Conservation (phyloP, 1,284 basidiomycete genomes). For the Ganoderma sp. region DNA sequence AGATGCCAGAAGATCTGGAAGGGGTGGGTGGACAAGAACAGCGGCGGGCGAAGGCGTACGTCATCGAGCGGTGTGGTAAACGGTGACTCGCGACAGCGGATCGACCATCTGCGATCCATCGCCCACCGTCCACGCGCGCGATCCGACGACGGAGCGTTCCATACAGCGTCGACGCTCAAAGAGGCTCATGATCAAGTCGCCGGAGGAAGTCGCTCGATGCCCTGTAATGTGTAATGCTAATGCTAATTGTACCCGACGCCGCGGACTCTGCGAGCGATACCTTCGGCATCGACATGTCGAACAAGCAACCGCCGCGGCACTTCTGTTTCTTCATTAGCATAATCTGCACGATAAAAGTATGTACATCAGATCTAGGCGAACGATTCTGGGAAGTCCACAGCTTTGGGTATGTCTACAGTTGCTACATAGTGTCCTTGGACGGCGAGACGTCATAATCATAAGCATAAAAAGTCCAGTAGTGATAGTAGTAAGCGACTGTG, state of each 20-base stretch:
- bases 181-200: constrained; percentile 18
- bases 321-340: constrained; percentile 3
- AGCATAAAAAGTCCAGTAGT: neutral
- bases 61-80: constrained; percentile 70
- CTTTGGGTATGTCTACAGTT: constrained; percentile 1
- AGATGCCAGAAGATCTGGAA: constrained; percentile 82
- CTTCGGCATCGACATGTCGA: constrained; percentile 12
- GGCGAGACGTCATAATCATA: constrained; percentile 4
- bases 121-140: neutral
- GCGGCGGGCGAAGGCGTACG: constrained; percentile 74
- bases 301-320: constrained; percentile 14
- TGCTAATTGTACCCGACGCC: constrained; percentile 17
- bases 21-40: constrained; percentile 91
- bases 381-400: neutral
- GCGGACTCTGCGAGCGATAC: constrained; percentile 16
- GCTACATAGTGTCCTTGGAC: neutral
- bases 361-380: constrained; percentile 6
- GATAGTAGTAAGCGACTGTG: neutral
- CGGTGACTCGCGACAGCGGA: constrained; percentile 24
- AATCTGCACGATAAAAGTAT: neutral
- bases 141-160: constrained; percentile 10
- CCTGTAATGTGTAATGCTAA: constrained; percentile 19
- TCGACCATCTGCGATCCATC: constrained; percentile 5
- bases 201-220: constrained; percentile 13
- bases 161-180: constrained; percentile 7